Percentiles rank a stretch among this genome's conserved stretches.
Conservation (phyloP, 2,329 filamentous ascomycete species). For the Trichoderma sp. region DNA sequence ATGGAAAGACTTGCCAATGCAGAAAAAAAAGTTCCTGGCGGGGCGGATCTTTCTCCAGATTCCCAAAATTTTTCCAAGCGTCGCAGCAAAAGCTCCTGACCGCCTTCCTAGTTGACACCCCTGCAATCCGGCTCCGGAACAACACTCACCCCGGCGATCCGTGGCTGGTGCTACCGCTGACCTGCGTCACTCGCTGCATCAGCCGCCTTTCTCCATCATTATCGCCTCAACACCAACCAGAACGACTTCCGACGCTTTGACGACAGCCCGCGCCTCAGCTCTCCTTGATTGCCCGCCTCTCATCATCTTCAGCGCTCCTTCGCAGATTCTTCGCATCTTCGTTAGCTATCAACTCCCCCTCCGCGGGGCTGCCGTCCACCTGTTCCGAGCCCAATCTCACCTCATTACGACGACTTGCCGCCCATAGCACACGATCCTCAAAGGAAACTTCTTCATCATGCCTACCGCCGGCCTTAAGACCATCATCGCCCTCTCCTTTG, state of each 20-base stretch:
- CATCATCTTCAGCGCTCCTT: not conserved
- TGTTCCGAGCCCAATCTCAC: not conserved
- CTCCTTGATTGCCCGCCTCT: not conserved
- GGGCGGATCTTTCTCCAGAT: constrained; percentile 25
- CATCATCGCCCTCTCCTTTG: constrained; percentile 98
- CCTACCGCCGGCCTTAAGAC: constrained; percentile 92
- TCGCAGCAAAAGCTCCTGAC: constrained; percentile 23
- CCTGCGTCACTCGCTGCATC: constrained; percentile 21
- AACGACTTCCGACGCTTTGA: not conserved
- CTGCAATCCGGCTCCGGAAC: constrained; percentile 24
- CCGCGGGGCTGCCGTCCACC: constrained; percentile 20
- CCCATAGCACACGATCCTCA: not conserved
- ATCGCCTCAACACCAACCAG: constrained; percentile 12
- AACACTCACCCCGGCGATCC: constrained; percentile 7
- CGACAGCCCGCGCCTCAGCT: not conserved
- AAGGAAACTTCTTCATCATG: constrained; percentile 45
- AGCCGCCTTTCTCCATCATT: constrained; percentile 7
- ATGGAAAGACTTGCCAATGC: constrained; percentile 11
- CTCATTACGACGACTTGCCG: constrained; percentile 7
- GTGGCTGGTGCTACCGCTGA: not conserved
- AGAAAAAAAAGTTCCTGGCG: constrained; percentile 26
- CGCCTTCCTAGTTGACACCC: constrained; percentile 26
- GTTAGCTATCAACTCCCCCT: not conserved
- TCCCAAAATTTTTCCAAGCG: constrained; percentile 26
- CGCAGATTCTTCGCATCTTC: not conserved